Evolutionary conservation across 2,329 filamentous ascomycete genomes (phyloP).

Genomic region (Diaporthe citriasiana): DNA sequence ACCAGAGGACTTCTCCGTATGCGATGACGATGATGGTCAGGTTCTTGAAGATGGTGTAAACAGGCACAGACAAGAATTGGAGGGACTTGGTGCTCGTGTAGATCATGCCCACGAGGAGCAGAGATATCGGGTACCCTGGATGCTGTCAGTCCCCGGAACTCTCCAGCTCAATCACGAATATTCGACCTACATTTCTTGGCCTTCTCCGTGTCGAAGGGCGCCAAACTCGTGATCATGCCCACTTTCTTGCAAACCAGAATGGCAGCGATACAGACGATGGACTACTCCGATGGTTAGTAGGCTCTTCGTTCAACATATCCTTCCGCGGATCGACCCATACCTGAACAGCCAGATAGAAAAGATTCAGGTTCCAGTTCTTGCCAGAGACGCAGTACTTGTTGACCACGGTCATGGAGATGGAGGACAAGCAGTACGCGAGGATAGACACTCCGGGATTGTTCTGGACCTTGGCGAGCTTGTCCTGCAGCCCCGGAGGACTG

Average conservation of each 20-base stretch:
- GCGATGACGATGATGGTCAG: conserved; percentile 98
- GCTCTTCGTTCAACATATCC: not conserved
- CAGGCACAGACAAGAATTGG: conserved; percentile 95
- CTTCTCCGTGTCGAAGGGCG: conserved; percentile 88
- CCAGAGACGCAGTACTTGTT: conserved; percentile 99
- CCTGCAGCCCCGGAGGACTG: conserved; percentile 52
- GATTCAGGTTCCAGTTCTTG: conserved; percentile 92
- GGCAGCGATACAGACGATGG: conserved; percentile 87
- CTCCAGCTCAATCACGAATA: not conserved
- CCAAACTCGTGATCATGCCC: conserved; percentile 85
- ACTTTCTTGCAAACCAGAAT: conserved; percentile 86
- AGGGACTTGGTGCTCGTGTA: conserved; percentile 97
- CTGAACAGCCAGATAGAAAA: conserved; percentile 93
- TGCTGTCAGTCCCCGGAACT: conserved; percentile 36
- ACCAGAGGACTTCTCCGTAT: conserved; percentile 98
- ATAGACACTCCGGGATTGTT: conserved; percentile 87
- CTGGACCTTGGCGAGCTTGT: conserved; percentile 67
- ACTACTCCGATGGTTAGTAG: conserved; percentile 64
- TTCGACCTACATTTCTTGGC: conserved; percentile 85
- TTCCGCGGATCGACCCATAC: conserved; percentile 65
- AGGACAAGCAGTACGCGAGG: conserved; percentile 90
- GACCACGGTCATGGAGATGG: conserved; percentile 99
- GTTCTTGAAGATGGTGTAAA: conserved; percentile 99
- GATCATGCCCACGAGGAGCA: conserved; percentile 98
- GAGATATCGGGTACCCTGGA: conserved; percentile 93